These are phyloP conservation scores for Botrytis galanthina DNA, from an alignment of 2,329 filamentous ascomycete species.

Conservation along the genomic window DNA sequence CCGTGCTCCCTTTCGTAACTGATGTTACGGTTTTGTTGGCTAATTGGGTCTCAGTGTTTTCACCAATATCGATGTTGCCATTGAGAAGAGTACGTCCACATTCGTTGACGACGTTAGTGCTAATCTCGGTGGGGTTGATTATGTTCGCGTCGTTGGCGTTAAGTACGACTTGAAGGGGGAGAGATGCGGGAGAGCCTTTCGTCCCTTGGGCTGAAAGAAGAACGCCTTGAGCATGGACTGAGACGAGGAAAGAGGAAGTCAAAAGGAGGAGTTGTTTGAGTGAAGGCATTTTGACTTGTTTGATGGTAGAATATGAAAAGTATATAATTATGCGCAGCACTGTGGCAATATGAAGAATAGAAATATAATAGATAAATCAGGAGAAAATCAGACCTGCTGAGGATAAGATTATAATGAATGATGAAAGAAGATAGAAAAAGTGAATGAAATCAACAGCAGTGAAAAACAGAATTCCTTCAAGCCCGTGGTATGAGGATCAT, in stretches of 20 bases:
- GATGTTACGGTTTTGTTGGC: constrained; percentile 48
- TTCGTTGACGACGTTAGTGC: constrained; percentile 52
- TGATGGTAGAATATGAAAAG: neutral
- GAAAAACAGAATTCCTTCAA: neutral
- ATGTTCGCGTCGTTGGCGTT: constrained; percentile 59
- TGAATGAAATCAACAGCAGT: neutral
- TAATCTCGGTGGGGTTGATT: constrained; percentile 57
- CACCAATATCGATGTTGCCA: constrained; percentile 61
- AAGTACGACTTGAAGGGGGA: constrained; percentile 53
- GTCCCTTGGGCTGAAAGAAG: constrained; percentile 13
- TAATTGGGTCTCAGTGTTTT: constrained; percentile 54
- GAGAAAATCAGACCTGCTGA: constrained; percentile 2
- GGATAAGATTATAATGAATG: neutral
- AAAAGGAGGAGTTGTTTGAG: constrained; percentile 2
- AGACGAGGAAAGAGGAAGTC: neutral
- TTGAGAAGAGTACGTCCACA: constrained; percentile 61
- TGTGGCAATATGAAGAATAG: neutral
- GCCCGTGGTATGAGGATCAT: neutral
- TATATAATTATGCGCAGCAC: constrained; percentile 4
- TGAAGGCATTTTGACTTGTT: constrained; percentile 1
- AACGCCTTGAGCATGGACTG: neutral
- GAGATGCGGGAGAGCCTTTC: constrained; percentile 2
- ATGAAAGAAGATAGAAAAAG: neutral
- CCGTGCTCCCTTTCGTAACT: constrained; percentile 46
- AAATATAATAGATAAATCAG: neutral